A percentile compares a stretch with the other conserved stretches of the same genome.
Conservation (phyloP, 257 asterid genomes). For the Rauvolfia tetraphylla region DNA sequence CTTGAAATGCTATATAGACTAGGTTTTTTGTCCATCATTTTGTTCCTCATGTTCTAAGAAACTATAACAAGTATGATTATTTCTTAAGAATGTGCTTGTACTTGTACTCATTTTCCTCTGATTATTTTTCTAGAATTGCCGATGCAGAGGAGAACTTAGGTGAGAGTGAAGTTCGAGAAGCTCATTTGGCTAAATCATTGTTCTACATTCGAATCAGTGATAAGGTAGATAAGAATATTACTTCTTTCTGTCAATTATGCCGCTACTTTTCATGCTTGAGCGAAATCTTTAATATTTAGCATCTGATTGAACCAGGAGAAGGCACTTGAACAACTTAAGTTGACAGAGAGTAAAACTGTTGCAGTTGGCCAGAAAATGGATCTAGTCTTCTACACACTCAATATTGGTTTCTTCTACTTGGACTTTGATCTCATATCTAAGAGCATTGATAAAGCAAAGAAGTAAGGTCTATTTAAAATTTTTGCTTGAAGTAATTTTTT, state of each 20-base stretch:
- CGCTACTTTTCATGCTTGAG: not conserved
- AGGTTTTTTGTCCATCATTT: too few relatives aligned
- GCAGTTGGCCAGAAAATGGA: constrained; percentile 99
- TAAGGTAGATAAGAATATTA: constrained; percentile 36
- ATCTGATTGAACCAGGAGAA: constrained; percentile 56
- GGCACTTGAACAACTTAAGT: constrained; percentile 91
- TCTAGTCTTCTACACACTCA: constrained; percentile 76
- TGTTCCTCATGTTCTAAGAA: too few relatives aligned
- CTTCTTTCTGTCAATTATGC: not conserved
- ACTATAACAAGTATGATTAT: too few relatives aligned
- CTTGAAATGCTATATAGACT: too few relatives aligned
- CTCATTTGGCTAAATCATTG: constrained; percentile 83
- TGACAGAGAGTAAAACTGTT: constrained; percentile 91
- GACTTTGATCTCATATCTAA: constrained; percentile 88
- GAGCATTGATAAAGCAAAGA: constrained; percentile 96
- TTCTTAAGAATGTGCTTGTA: too few relatives aligned
- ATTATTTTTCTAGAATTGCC: constrained; percentile 52
- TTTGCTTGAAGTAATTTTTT: not conserved
- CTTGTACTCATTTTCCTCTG: too few relatives aligned
- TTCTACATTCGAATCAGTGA: constrained; percentile 73
- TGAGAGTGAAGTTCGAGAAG: constrained; percentile 96
- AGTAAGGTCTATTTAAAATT: constrained; percentile 31
- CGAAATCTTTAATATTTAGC: not conserved
- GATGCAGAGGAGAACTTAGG: constrained; percentile 96
- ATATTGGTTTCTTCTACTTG: constrained; percentile 82